Evolutionary conservation across 2,329 filamentous ascomycete genomes (phyloP), one percentile per base, ranked within the genome.

Genomic region (Camillea tinctor): DNA sequence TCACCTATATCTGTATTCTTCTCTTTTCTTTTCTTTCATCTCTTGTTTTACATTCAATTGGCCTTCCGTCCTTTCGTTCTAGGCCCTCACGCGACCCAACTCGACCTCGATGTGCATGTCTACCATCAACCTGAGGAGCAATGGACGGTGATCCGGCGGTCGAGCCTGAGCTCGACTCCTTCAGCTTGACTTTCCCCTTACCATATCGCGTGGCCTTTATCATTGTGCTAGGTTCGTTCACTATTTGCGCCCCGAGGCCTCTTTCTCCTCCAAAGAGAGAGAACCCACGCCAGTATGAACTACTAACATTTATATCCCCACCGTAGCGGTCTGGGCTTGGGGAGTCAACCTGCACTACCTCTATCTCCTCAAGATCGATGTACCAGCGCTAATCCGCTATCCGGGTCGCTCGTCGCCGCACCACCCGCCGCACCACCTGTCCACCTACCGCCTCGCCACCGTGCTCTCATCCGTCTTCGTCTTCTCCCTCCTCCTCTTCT

Each of bases 261-360:
- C n/a, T 55, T 19, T n/a, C 54, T 20, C 3, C 11, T 20, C 52
- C 26, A 30, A 7, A 30, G 26, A 30, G 13, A 30, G 26, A 30
- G 26, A 30, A 30, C 26, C 13, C n/a, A n/a, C n/a, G 6, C 26
- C 13, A 17, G 52, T 50, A 40, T n/a, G n/a, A n/a, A n/a, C n/a
- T n/a, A 55, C 60, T 59, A 62, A 24, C 66, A 52, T 7, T 55
- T 44, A 3, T 52, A 15, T 11, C 36, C 36, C 36, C 17, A 15
- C 52, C 36, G 30, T 66, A 96, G 93, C 92, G 68, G 88, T 96
- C 71, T 98, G 94, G 94, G 93, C 92, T 74, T 99, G 94, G 93
- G 93, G 89, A 66, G 77, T 90, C 68, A 98, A 97, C 79, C 86
- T 98, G 49, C 93, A 97, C 73, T 93, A 92, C 77, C 87, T 98